Evolutionary conservation across 208 protist genomes (phyloP), one percentile per base, ranked within the genome.

Genomic region (Trichomonas vaginalis): DNA sequence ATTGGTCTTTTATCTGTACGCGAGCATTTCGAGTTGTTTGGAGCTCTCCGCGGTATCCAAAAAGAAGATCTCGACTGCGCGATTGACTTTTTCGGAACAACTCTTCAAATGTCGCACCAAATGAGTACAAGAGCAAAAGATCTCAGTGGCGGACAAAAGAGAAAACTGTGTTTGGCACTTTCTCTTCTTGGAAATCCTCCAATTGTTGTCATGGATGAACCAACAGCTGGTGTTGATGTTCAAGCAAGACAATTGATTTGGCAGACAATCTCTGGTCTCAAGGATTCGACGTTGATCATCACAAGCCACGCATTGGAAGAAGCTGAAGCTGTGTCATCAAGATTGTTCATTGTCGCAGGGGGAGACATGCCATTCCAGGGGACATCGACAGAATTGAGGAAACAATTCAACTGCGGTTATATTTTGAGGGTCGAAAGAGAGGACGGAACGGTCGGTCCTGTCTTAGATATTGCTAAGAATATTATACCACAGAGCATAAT

Each of bases 201-300:
- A 82, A 95, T 95, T 80, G 49, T 95, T 9, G 35, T 95, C 12
- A 80, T 95, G 92, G 92, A 95, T 47, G 92, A 95, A 39, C 92
- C 92, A 95, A 80, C 92, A 23, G 47, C 92, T 46, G 92, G 92
- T 47, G 51, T 95, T 32, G 92, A 95, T 80, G 49, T 79, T 47
- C 49, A 80, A 95, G 35, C 92, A 9, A 12, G 92, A 46, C 47
- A 79, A 95, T 32, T 61, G 14, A 80, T 95, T 42, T 95, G 92
- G 92, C 46, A 95, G 14, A 80, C 51, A 39, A 79, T 95, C 46
- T 14, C 92, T 42, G 12, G 37, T 2, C 14, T 95, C n/a, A 95
- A 45, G 2, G 40, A 79, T 6, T 32, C 15, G 2, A 80, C 92
- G 3, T 45, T 32, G 14, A 51, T 95, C 3, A 42, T 95, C 0